Conservation (phyloP, 805 yeast genomes). For the Wickerhamia fluorescens region DNA sequence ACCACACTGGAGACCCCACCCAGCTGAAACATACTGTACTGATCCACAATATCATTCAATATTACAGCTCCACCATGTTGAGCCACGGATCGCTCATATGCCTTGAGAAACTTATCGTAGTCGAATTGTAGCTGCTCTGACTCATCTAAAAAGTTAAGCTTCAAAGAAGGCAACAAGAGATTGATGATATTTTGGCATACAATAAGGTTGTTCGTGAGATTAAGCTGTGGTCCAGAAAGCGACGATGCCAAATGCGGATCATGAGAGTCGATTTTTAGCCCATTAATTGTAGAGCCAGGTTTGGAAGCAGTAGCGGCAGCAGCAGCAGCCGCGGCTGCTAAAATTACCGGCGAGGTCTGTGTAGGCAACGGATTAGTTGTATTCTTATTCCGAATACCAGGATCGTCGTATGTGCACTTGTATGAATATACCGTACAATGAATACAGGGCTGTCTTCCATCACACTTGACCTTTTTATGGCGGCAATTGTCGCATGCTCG, state of each 20-base stretch:
- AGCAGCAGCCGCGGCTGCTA: constrained; percentile 8
- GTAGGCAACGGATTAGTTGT: constrained; percentile 23
- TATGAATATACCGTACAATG: constrained; percentile 84
- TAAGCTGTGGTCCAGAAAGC: constrained; percentile 2
- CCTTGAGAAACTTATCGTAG: constrained; percentile 24
- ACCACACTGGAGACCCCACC: constrained; percentile 1
- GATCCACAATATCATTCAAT: constrained; percentile 13
- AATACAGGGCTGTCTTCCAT: constrained; percentile 70
- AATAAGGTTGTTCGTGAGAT: constrained; percentile 13
- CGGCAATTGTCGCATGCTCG: constrained; percentile 75
- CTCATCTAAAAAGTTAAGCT: constrained; percentile 28
- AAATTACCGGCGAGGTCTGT: constrained; percentile 14
- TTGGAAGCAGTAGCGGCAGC: constrained; percentile 11
- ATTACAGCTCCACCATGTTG: constrained; percentile 1
- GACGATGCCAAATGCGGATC: no score
- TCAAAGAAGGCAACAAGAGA: constrained; percentile 28
- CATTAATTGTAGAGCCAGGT: constrained; percentile 6
- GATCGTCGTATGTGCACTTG: constrained; percentile 80
- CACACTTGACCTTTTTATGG: constrained; percentile 71
- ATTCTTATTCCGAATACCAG: constrained; percentile 49
- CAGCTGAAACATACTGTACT: constrained; percentile 1
- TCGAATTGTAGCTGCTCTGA: constrained; percentile 19
- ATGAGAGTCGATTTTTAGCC: no score
- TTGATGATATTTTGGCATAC: constrained; percentile 29
- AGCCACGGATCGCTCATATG: constrained; percentile 13